Conservation (phyloP, 1,139 yeast species). For the Nakaseomyces glabratus region DNA sequence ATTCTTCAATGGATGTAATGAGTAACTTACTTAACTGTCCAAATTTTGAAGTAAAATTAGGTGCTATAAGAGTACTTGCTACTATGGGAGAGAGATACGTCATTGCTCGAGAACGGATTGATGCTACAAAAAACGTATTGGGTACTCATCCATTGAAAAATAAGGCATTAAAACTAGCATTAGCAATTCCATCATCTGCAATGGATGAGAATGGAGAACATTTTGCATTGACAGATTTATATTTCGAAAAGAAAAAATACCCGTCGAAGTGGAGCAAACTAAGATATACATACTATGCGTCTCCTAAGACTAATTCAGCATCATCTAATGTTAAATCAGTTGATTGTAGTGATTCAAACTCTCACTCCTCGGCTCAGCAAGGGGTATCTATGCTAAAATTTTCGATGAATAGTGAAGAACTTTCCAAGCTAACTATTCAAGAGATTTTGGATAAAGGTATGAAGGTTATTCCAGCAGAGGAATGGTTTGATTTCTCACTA, state of each 20-base stretch:
- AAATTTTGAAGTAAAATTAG: constrained; percentile 49
- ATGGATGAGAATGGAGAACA: constrained; percentile 38
- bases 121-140: constrained; percentile 36
- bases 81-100: constrained; percentile 51
- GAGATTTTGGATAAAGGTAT: constrained; percentile 58
- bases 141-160: constrained; percentile 32
- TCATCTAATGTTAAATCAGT: constrained; percentile 2
- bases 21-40: constrained; percentile 52
- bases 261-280: constrained; percentile 54
- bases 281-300: constrained; percentile 47
- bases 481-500: constrained; percentile 56
- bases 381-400: constrained; percentile 30
- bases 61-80: constrained; percentile 57
- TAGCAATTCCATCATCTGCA: constrained; percentile 44
- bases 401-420: constrained; percentile 39
- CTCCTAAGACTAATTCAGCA: constrained; percentile 10
- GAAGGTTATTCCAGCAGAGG: constrained; percentile 49
- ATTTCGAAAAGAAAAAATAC: constrained; percentile 38
- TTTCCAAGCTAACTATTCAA: constrained; percentile 45
- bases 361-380: constrained; percentile 2
- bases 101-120: constrained; percentile 37
- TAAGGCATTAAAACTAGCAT: constrained; percentile 45
- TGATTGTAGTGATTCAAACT: neutral
- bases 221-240: constrained; percentile 46
- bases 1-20: constrained; percentile 57